Evolutionary conservation across 179 eudicot species (phyloP).

Genomic region (Actinidia polygama): DNA sequence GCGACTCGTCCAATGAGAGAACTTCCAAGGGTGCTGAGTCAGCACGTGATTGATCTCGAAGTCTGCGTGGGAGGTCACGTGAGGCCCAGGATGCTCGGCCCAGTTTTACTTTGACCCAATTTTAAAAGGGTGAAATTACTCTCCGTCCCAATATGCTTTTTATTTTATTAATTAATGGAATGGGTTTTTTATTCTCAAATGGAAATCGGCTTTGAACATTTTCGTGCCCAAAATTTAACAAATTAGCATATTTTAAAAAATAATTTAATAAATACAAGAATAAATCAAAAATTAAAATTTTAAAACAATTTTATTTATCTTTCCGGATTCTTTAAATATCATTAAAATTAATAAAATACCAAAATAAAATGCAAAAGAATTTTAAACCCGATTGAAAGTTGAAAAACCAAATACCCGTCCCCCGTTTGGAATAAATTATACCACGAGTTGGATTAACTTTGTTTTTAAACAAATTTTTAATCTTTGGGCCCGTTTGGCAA

Average conservation of each 20-base stretch:
- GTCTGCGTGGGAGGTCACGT: slow-evolving; percentile 49
- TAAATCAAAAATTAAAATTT: slow-evolving; percentile 3
- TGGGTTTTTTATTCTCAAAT: too few species aligned
- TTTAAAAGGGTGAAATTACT: not conserved
- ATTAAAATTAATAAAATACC: too few species aligned
- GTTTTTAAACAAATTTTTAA: too few species aligned
- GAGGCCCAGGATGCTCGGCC: slow-evolving; percentile 86
- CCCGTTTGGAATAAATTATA: not conserved
- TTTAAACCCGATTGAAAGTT: too few species aligned
- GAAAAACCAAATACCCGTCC: not conserved
- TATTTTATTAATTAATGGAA: too few species aligned
- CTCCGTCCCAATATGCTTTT: too few species aligned
- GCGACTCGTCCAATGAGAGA: slow-evolving; percentile 25
- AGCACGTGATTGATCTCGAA: slow-evolving; percentile 15
- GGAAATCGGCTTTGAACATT: too few species aligned
- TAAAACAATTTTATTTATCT: not conserved
- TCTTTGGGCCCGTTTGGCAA: too few species aligned
- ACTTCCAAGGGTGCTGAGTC: slow-evolving; percentile 4
- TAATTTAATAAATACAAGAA: not conserved
- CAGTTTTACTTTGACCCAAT: slow-evolving; percentile 63
- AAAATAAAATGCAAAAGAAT: too few species aligned
- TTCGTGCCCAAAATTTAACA: too few species aligned
- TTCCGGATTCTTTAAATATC: too few species aligned
- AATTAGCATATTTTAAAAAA: too few species aligned
- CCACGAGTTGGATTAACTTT: not conserved